These are phyloP conservation scores for Lyophyllum decastes DNA, from an alignment of 768 basidiomycete genomes.

Conservation along the genomic window DNA sequence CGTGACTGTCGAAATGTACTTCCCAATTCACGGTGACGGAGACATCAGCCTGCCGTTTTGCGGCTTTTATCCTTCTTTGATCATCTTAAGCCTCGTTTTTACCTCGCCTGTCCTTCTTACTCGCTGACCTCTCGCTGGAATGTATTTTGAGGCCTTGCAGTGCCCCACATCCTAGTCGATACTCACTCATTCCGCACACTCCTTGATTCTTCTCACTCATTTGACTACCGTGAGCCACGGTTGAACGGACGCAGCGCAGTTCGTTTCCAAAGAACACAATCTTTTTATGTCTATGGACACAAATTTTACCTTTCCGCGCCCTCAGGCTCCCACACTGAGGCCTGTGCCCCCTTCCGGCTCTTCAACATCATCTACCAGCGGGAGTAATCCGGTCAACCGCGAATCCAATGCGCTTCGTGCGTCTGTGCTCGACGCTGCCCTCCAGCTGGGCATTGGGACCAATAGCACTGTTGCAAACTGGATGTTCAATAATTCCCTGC, in stretches of 20 bases:
- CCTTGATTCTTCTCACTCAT: neutral
- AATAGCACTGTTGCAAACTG: constrained; percentile 65
- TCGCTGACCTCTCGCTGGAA: neutral
- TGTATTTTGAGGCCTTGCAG: neutral
- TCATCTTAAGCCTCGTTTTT: neutral
- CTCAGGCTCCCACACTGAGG: constrained; percentile 22
- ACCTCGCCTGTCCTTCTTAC: too few species aligned
- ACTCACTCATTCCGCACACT: neutral
- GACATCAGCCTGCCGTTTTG: neutral
- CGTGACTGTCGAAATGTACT: neutral
- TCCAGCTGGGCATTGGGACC: constrained; percentile 63
- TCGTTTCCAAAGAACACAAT: constrained; percentile 1
- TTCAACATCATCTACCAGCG: constrained; percentile 7
- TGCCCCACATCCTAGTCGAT: neutral
- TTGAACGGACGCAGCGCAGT: constrained; percentile 15
- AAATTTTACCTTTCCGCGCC: constrained; percentile 33
- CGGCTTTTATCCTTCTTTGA: neutral
- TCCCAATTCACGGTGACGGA: neutral
- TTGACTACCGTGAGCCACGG: neutral
- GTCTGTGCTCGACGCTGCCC: constrained; percentile 72
- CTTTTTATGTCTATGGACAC: constrained; percentile 29
- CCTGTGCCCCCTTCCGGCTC: constrained; percentile 15
- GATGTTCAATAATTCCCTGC: constrained; percentile 67
- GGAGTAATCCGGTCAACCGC: constrained; percentile 30
- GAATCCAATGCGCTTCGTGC: constrained; percentile 65